A percentile compares a stretch with the other conserved stretches of the same genome.
Conservation (phyloP, 257 asterid species). For the Apocynum venetum region DNA sequence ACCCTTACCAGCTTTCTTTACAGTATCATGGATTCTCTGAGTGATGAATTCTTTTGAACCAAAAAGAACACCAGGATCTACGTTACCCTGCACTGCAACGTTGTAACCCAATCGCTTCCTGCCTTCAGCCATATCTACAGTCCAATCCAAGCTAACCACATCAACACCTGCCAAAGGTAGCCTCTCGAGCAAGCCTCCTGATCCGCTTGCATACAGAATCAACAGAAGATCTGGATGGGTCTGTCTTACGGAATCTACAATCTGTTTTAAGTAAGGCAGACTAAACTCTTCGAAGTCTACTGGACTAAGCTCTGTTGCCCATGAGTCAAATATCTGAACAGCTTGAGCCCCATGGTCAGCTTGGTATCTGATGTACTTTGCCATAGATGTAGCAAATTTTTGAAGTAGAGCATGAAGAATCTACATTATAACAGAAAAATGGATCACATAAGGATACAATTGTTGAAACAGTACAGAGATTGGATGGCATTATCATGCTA, state of each 20-base stretch:
- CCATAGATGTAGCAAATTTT: conserved; percentile 93
- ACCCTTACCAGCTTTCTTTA: conserved; percentile 84
- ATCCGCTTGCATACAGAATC: conserved; percentile 92
- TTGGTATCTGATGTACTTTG: conserved; percentile 78
- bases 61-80: conserved; percentile 96
- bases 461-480: not conserved
- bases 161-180: conserved; percentile 87
- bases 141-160: conserved; percentile 98
- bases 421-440: conserved; percentile 24
- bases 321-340: conserved; percentile 96
- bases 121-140: conserved; percentile 96
- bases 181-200: conserved; percentile 97
- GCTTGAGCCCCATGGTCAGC: conserved; percentile 99
- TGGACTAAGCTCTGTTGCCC: conserved; percentile 99
- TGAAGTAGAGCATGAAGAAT: conserved; percentile 85
- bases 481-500: not conserved
- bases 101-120: conserved; percentile 72
- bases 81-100: conserved; percentile 90
- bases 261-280: conserved; percentile 75
- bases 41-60: conserved; percentile 95
- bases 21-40: conserved; percentile 74
- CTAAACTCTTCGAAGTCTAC: conserved; percentile 96
- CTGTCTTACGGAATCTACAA: conserved; percentile 68
- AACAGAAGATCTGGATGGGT: conserved; percentile 82
- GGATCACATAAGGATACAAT: not conserved